These are phyloP conservation scores for Scheffersomyces lignicola DNA, from an alignment of 1,139 yeast genomes.

Conservation along the genomic window DNA sequence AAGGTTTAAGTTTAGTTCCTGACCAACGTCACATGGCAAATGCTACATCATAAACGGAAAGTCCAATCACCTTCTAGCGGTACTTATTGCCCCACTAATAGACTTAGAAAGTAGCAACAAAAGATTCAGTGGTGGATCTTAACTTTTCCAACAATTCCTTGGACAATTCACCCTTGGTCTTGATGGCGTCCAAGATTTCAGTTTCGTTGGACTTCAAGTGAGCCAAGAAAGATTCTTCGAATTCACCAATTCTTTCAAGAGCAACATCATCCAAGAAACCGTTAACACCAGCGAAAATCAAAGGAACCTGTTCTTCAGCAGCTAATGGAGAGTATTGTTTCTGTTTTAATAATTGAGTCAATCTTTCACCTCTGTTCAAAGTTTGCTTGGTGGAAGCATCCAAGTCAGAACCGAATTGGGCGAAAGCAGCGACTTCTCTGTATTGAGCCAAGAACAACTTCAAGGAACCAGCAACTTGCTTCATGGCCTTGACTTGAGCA, in stretches of 20 bases:
- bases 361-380: conserved; percentile 99
- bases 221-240: conserved; percentile 90
- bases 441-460: conserved; percentile 99
- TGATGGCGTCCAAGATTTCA: conserved; percentile 80
- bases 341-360: conserved; percentile 98
- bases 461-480: conserved; percentile 99
- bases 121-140: conserved; percentile 88
- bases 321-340: conserved; percentile 95
- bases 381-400: conserved; percentile 99
- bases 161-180: conserved; percentile 86
- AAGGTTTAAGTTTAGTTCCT: too few relatives aligned
- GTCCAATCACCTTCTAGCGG: too few relatives aligned
- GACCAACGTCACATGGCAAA: too few relatives aligned
- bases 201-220: conserved; percentile 88
- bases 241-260: conserved; percentile 83
- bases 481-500: conserved; percentile 99
- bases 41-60: too few relatives aligned
- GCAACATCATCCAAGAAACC: conserved; percentile 94
- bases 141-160: conserved; percentile 84
- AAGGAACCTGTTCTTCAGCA: conserved; percentile 99
- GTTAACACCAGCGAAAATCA: conserved; percentile 99
- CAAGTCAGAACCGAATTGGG: conserved; percentile 99
- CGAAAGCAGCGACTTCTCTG: conserved; percentile 99
- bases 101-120: conserved; percentile 76
- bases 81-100: too few relatives aligned